Evolutionary conservation across 768 basidiomycete species (phyloP).

Genomic region (Termitomyces sp.): DNA sequence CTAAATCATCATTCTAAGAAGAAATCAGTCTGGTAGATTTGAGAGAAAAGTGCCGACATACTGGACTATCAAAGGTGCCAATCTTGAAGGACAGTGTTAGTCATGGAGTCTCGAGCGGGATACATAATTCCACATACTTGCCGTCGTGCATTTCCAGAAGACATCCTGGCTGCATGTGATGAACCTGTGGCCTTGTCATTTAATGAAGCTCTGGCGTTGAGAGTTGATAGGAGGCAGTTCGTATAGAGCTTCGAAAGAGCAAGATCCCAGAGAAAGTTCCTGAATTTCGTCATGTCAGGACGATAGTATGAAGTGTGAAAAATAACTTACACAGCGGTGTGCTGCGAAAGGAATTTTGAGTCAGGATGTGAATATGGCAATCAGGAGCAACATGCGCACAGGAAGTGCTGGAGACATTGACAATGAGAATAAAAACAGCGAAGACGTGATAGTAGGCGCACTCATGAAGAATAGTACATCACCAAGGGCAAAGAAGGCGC

Average conservation of each 20-base stretch:
- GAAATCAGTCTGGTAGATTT: neutral
- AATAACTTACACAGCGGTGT: constrained; percentile 39
- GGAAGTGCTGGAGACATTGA: constrained; percentile 26
- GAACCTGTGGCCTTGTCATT: constrained; percentile 19
- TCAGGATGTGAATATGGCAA: neutral
- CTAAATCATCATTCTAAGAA: neutral
- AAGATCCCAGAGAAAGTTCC: constrained; percentile 49
- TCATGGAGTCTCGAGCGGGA: neutral
- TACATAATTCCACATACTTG: neutral
- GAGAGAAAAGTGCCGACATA: neutral
- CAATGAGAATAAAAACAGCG: neutral
- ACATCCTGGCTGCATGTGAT: neutral
- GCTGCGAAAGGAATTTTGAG: constrained; percentile 20
- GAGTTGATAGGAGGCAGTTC: constrained; percentile 45
- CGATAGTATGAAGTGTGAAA: neutral
- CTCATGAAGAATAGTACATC: constrained; percentile 46
- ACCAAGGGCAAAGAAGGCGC: constrained; percentile 39
- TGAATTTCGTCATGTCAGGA: constrained; percentile 5
- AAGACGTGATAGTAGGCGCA: constrained; percentile 19
- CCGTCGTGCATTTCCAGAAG: neutral
- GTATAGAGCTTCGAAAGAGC: constrained; percentile 44
- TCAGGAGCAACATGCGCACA: constrained; percentile 18
- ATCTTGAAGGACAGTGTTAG: neutral
- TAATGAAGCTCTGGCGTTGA: constrained; percentile 38
- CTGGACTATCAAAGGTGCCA: constrained; percentile 1